Evolutionary conservation across 108 stramenopile species (phyloP).

Genomic region (Skeletonema marinoi): DNA sequence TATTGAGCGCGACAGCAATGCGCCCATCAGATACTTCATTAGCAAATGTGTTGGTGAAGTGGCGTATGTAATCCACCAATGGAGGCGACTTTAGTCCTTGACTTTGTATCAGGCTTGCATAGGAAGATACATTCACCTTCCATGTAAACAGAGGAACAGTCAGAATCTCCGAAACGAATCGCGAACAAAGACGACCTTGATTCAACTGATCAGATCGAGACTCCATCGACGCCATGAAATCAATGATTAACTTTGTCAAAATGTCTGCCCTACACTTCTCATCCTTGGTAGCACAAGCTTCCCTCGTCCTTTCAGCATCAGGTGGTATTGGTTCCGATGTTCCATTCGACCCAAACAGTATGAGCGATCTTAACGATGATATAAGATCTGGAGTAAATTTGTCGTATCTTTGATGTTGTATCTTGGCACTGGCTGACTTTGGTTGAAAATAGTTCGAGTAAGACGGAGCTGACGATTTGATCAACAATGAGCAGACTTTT

Average conservation of each 20-base stretch:
- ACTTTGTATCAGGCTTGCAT: constrained; percentile 11
- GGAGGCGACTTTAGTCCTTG: constrained; percentile 11
- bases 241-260: constrained; percentile 50
- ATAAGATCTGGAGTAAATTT: constrained; percentile 36
- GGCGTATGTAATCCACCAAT: constrained; percentile 47
- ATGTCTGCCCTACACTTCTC: constrained; percentile 51
- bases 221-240: constrained; percentile 18
- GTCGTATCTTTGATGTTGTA: background rate
- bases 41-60: constrained; percentile 42
- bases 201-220: constrained; percentile 17
- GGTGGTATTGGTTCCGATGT: constrained; percentile 54
- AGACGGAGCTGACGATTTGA: constrained; percentile 15
- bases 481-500: constrained; percentile 27
- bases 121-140: constrained; percentile 50
- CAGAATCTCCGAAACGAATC: constrained; percentile 67
- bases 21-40: constrained; percentile 47
- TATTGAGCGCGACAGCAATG: constrained; percentile 47
- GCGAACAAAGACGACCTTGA: constrained; percentile 45
- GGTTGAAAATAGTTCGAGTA: background rate
- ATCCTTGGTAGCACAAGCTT: constrained; percentile 51
- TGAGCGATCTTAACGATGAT: constrained; percentile 40
- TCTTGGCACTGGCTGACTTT: constrained; percentile 8
- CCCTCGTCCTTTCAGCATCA: constrained; percentile 49
- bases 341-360: constrained; percentile 52
- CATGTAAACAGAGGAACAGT: constrained; percentile 80